Evolutionary conservation across 257 asterid species (phyloP), one percentile per base, ranked within the genome.

Genomic region (Nicotiana tomentosiformis): DNA sequence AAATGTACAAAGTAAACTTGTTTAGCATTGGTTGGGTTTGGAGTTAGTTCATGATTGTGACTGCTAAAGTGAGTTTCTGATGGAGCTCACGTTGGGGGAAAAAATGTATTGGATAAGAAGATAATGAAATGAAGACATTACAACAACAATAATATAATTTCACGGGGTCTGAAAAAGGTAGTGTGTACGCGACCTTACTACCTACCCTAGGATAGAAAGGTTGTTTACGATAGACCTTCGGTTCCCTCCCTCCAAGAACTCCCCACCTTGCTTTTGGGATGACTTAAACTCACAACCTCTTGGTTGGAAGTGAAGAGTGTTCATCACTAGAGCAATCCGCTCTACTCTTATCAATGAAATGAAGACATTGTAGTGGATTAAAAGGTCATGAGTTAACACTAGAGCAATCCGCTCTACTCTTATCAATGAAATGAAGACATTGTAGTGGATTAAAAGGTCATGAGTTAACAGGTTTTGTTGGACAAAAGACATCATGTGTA

Each of bases 401-500:
- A 20, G 23, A 20, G 23, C 23, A 20, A 20, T 20, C 23, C 23
- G 23, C 23, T 20, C 23, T 20, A 20, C 23, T 20, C 23, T 20
- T 20, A 20, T 20, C 23, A 60, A 15, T 74, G 39, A 74, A 26
- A 49, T 74, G 62, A 74, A 74, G 62, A 49, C 23, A 62, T 64
- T 26, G 30, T 4, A 43, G 77, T 64, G 29, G 80, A 26, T 53
- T 30, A 23, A 66, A 16, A 32, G 10, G 3, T 4, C 29, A 29
- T 30, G 17, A 43, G 12, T 9, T n/a, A 35, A 17, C 70, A 77
- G 49, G 64, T 68, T 83, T 58, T 23, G 60, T 65, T 60, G 80
- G 85, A 80, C 83, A 57, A 43, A 77, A 18, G n/a, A 11, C 72
- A 77, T 33, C 43, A 51, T 82, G 17, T 82, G 86, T 76, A 51